Evolutionary conservation across 441 rosid genomes (phyloP).

Genomic region (Populus hybrid): DNA sequence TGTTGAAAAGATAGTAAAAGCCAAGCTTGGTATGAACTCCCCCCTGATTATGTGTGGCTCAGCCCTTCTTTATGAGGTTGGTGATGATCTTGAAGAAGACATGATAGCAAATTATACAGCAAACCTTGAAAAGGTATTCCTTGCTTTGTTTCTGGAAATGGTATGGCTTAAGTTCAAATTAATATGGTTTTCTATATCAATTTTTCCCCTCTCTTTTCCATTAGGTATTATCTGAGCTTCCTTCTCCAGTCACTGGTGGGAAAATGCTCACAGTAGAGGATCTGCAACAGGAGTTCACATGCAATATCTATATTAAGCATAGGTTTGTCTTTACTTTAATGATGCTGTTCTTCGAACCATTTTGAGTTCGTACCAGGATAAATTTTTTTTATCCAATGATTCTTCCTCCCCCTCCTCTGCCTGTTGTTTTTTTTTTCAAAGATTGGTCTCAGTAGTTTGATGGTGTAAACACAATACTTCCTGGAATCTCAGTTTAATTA

Average conservation of each 20-base stretch:
- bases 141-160: background rate
- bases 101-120: conserved; percentile 77
- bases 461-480: background rate
- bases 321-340: conserved; percentile 45
- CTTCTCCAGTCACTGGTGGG: conserved; percentile 74
- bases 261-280: conserved; percentile 75
- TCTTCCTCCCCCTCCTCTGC: background rate
- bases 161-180: background rate
- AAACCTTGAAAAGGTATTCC: conserved; percentile 86
- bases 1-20: conserved; percentile 89
- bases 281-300: conserved; percentile 84
- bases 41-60: conserved; percentile 83
- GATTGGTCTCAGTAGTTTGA: background rate
- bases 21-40: conserved; percentile 90
- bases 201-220: background rate
- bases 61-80: conserved; percentile 87
- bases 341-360: background rate
- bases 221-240: conserved; percentile 79
- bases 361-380: background rate
- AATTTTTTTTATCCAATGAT: background rate
- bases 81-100: conserved; percentile 89
- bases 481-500: background rate
- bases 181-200: background rate
- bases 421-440: background rate
- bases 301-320: conserved; percentile 80